phyloP scores from a whole-genome alignment of 352 stramenopile genomes.

The Phytopythium helicoides region DNA sequence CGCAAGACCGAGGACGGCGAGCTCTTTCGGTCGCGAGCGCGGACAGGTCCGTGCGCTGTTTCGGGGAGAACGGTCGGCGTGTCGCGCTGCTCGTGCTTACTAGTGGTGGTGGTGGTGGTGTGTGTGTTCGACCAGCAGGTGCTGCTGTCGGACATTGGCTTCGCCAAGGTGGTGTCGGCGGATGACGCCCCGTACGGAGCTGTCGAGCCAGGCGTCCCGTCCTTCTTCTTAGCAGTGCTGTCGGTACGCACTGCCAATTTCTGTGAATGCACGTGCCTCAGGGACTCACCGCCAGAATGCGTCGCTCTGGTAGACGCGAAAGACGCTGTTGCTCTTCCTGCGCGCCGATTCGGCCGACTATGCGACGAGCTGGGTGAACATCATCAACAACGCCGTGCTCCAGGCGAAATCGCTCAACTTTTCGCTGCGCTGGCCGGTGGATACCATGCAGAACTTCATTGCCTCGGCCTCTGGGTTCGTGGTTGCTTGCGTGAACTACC shows the following conservation, averaged over 20 bases:
- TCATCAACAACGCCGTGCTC: conserved; percentile 76
- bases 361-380: conserved; percentile 69
- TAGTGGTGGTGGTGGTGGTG: background rate
- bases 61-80: too few species aligned
- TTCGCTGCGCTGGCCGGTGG: conserved; percentile 55
- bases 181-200: conserved; percentile 74
- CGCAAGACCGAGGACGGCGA: conserved; percentile 78
- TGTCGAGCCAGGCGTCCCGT: conserved; percentile 56
- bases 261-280: background rate
- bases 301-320: conserved; percentile 45
- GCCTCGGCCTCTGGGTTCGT: conserved; percentile 54
- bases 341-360: conserved; percentile 71
- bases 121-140: conserved; percentile 5
- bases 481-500: too few species aligned
- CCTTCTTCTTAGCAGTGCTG: conserved; percentile 69
- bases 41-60: conserved; percentile 47
- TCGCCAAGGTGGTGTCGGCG: conserved; percentile 69
- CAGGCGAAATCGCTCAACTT: conserved; percentile 69
- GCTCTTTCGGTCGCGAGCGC: conserved; percentile 82
- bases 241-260: conserved; percentile 35
- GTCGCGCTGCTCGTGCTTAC: background rate
- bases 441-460: conserved; percentile 78
- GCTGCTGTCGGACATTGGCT: conserved; percentile 68
- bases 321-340: conserved; percentile 78
- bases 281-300: background rate